A percentile compares a stretch with the other conserved stretches of the same genome.
Evolutionary conservation across 495 filamentous ascomycete genomes (phyloP).

Genomic region (Podospora pseudopauciseta): DNA sequence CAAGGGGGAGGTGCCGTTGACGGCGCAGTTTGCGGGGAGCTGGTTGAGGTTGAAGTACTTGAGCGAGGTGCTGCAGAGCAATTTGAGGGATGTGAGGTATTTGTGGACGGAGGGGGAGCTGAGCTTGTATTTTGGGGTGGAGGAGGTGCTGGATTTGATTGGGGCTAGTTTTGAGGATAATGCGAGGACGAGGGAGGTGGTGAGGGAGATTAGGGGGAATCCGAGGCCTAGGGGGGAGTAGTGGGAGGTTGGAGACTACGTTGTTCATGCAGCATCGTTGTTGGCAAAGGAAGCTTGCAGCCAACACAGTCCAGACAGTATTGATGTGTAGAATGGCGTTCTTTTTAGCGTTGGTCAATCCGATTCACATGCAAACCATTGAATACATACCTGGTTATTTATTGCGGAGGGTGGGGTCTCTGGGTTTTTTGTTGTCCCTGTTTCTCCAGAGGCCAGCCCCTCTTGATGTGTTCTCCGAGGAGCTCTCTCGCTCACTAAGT

Average conservation of each 20-base stretch:
- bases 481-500: not conserved
- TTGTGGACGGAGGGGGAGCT: conserved; percentile 85
- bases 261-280: not conserved
- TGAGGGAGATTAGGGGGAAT: conserved; percentile 68
- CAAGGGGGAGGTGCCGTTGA: conserved; percentile 54
- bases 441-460: no score
- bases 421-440: no score
- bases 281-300: not conserved
- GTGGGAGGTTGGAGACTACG: not conserved
- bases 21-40: conserved; percentile 70
- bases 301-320: not conserved
- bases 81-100: conserved; percentile 81
- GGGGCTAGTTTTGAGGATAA: conserved; percentile 88
- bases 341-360: not conserved
- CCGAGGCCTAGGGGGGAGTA: conserved; percentile 29
- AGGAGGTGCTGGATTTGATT: conserved; percentile 86
- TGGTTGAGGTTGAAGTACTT: conserved; percentile 93
- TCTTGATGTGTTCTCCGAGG: not conserved
- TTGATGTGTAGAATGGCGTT: not conserved
- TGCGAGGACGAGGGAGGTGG: conserved; percentile 66
- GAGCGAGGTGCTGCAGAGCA: conserved; percentile 83
- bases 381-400: no score
- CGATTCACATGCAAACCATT: not conserved
- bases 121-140: conserved; percentile 73
- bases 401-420: no score